A percentile compares a stretch with the other conserved stretches of the same genome.
phyloP scores from a whole-genome alignment of 2,329 filamentous ascomycete species.

The Scopulariopsis brevicaulis region DNA sequence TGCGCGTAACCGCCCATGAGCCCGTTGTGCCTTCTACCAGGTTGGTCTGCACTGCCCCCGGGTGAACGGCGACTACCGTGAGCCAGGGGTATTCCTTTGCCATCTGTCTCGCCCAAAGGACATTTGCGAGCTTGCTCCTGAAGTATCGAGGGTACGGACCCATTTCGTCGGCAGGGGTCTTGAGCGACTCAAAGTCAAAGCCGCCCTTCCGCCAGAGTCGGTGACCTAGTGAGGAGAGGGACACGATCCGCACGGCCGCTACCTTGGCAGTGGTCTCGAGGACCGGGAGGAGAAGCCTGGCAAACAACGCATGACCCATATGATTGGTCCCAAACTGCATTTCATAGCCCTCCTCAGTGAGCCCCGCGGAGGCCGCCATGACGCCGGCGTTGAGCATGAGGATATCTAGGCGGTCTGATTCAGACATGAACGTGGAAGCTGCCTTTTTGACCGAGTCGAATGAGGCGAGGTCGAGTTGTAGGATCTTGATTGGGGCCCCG shows the following conservation, averaged over 20 bases:
- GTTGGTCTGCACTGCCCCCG: constrained; percentile 16
- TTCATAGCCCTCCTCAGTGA: constrained; percentile 35
- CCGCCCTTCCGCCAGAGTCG: constrained; percentile 11
- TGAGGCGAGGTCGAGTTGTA: constrained; percentile 32
- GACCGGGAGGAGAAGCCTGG: constrained; percentile 21
- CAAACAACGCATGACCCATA: constrained; percentile 32
- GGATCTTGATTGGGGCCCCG: constrained; percentile 13
- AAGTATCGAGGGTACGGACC: constrained; percentile 13
- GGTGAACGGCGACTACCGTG: constrained; percentile 14
- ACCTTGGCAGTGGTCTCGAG: constrained; percentile 21
- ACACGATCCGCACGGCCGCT: constrained; percentile 17
- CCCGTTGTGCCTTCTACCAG: constrained; percentile 14
- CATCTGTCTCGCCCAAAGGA: constrained; percentile 16
- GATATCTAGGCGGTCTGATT: constrained; percentile 25
- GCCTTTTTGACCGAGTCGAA: constrained; percentile 28
- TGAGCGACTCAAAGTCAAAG: constrained; percentile 17
- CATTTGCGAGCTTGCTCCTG: constrained; percentile 19
- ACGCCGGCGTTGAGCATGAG: constrained; percentile 31
- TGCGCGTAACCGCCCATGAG: constrained; percentile 16
- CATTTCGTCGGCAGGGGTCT: constrained; percentile 11
- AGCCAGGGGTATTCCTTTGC: constrained; percentile 13
- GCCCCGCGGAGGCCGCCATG: constrained; percentile 21
- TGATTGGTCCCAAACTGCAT: constrained; percentile 37
- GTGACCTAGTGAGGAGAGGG: constrained; percentile 15
- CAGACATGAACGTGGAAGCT: constrained; percentile 20